A percentile compares a stretch with the other conserved stretches of the same genome.
These are phyloP conservation scores for Helicocarpus griseus DNA, from an alignment of 2,329 filamentous ascomycete genomes.

Conservation along the genomic window DNA sequence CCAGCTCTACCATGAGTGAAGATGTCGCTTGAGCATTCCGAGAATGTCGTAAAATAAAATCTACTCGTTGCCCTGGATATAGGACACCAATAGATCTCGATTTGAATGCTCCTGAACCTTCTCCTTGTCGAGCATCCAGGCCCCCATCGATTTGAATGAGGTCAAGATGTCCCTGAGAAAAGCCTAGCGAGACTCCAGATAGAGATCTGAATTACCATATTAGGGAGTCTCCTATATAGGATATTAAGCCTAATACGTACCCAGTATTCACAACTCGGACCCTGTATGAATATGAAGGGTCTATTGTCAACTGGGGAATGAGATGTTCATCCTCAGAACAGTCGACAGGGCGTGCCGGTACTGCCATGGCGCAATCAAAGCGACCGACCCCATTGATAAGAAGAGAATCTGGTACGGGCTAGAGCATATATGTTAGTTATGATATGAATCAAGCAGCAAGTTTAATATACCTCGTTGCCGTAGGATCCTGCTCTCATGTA, in stretches of 20 bases:
- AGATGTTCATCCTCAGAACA: slow-evolving; percentile 25
- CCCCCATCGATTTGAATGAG: slow-evolving; percentile 36
- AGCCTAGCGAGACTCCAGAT: slow-evolving; percentile 29
- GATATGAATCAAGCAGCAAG: background rate
- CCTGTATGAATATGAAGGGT: slow-evolving; percentile 21
- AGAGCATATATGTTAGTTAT: background rate
- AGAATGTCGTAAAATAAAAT: slow-evolving; percentile 26
- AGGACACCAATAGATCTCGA: slow-evolving; percentile 31
- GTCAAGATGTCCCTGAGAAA: slow-evolving; percentile 22
- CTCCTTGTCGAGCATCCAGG: slow-evolving; percentile 20
- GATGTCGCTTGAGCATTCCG: slow-evolving; percentile 5
- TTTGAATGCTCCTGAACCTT: slow-evolving; percentile 5
- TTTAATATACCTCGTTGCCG: slow-evolving; percentile 30
- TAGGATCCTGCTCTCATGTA: slow-evolving; percentile 36
- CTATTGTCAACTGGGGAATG: slow-evolving; percentile 18
- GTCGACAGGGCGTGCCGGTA: slow-evolving; percentile 37
- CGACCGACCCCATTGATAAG: slow-evolving; percentile 38
- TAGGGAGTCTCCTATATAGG: background rate
- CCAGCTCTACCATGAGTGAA: slow-evolving; percentile 24
- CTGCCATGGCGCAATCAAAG: slow-evolving; percentile 39
- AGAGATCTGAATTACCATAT: slow-evolving; percentile 22
- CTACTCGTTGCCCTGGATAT: slow-evolving; percentile 38
- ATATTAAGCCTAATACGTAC: slow-evolving; percentile 15
- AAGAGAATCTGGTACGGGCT: slow-evolving; percentile 42
- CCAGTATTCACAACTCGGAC: slow-evolving; percentile 38